phyloP scores from a whole-genome alignment of 768 basidiomycete species.

The Lactarius quietus region DNA sequence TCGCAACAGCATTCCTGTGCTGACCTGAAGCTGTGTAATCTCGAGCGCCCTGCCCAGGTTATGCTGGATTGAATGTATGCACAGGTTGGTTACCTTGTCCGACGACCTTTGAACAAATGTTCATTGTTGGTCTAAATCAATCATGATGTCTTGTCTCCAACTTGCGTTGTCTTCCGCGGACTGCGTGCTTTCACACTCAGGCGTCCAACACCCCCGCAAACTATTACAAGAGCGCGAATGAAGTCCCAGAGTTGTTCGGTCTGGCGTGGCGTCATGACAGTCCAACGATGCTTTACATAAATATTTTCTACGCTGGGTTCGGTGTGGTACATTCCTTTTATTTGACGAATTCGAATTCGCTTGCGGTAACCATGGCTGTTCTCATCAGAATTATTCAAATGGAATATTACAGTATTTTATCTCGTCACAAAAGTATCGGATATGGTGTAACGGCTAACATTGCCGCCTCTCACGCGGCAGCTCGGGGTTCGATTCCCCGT shows the following conservation, averaged over 20 bases:
- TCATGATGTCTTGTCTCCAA: neutral
- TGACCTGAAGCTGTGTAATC: neutral
- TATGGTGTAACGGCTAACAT: conserved; percentile 41
- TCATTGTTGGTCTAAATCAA: no score
- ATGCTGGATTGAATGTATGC: neutral
- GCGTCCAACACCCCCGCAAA: neutral
- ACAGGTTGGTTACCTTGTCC: neutral
- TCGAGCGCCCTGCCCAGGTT: neutral
- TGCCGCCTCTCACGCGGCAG: conserved; percentile 40
- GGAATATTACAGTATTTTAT: no score
- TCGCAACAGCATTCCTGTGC: neutral
- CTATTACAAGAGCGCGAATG: neutral
- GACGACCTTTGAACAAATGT: no score
- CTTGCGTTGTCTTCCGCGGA: neutral
- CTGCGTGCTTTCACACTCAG: no score
- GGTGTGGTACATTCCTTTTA: no score
- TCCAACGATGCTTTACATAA: neutral
- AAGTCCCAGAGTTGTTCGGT: neutral
- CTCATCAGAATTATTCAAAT: no score
- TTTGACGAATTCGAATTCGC: neutral
- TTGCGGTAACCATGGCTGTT: no score
- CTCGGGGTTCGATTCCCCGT: conserved; percentile 43
- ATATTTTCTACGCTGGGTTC: neutral
- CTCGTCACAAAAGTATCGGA: conserved; percentile 30
- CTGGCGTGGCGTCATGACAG: neutral